phyloP scores from a whole-genome alignment of 805 yeast species.

The Candida corydali region DNA sequence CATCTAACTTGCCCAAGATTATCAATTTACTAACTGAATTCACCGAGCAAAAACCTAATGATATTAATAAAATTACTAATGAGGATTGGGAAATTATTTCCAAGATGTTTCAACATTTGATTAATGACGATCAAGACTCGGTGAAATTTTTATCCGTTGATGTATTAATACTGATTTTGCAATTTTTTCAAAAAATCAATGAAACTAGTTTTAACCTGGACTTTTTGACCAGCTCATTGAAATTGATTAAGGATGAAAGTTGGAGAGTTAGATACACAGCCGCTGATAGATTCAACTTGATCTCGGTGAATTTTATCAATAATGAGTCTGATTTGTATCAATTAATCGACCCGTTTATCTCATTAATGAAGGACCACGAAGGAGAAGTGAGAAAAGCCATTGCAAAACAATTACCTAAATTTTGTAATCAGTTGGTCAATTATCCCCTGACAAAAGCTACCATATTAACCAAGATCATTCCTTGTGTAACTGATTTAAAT shows the following conservation, averaged over 20 bases:
- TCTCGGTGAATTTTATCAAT: constrained; percentile 62
- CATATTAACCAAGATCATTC: constrained; percentile 68
- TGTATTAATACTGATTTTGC: constrained; percentile 76
- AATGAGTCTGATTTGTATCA: constrained; percentile 53
- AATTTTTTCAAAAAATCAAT: constrained; percentile 55
- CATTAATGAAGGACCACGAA: constrained; percentile 85
- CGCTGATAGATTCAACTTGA: constrained; percentile 82
- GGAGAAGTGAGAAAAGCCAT: constrained; percentile 96
- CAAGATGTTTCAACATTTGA: constrained; percentile 75
- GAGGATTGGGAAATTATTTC: constrained; percentile 74
- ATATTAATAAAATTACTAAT: constrained; percentile 41
- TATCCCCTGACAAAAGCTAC: constrained; percentile 36
- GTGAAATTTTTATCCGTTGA: constrained; percentile 89
- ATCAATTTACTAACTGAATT: constrained; percentile 53
- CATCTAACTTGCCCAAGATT: constrained; percentile 71
- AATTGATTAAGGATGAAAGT: constrained; percentile 79
- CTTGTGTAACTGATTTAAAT: constrained; percentile 77
- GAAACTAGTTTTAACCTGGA: constrained; percentile 60
- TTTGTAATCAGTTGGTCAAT: constrained; percentile 48
- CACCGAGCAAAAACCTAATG: constrained; percentile 31
- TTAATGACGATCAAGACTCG: constrained; percentile 88
- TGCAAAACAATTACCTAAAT: constrained; percentile 84
- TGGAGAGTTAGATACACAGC: constrained; percentile 99
- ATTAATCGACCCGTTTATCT: constrained; percentile 67
- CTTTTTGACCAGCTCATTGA: constrained; percentile 59